Evolutionary conservation across 2,329 filamentous ascomycete species (phyloP), one percentile per base, ranked within the genome.

Genomic region (Botrytis byssoidea): DNA sequence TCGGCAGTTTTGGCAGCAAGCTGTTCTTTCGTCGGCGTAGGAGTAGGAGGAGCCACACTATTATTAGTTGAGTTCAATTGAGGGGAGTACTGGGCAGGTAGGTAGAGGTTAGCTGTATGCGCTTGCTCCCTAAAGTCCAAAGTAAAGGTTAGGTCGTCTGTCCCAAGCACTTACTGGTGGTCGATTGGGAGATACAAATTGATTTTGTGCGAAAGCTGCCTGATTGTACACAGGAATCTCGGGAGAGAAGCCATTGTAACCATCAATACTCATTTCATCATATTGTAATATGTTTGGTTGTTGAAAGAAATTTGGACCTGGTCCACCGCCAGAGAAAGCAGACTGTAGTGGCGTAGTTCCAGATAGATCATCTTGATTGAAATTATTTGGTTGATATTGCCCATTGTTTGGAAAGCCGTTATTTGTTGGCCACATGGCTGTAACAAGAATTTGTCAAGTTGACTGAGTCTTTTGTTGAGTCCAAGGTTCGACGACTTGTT

Each of bases 1-100:
- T 81, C 78, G 60, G 77, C 79, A 35, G 80, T 80, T 76, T 79
- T 76, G 22, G 77, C 76, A 71, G 77, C 79, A 42, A 81, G 76
- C 55, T 78, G 76, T n/a, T 75, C 73, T 44, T 75, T 73, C 73
- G 76, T 75, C 44, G 74, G 77, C 37, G 73, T 35, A 42, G 72
- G 66, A 29, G 75, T 71, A 59, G 64, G 57, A 65, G 72, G 57
- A 20, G 73, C 61, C 16, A 32, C 57, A 61, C 74, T 73, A 37
- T 63, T n/a, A 73, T 72, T 75, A 71, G 73, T 72, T 12, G 71
- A 55, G 70, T 74, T 77, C 70, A 75, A 76, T 29, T 74, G 60
- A 72, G 76, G 74, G 7, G 78, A 76, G 71, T 77, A 78, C 79
- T 80, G 71, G 35, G 35, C 46, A 69, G 29, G 69, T 68, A 42